These are phyloP conservation scores for Pseudofabraea citricarpa DNA, from an alignment of 2,329 filamentous ascomycete genomes.

Conservation along the genomic window DNA sequence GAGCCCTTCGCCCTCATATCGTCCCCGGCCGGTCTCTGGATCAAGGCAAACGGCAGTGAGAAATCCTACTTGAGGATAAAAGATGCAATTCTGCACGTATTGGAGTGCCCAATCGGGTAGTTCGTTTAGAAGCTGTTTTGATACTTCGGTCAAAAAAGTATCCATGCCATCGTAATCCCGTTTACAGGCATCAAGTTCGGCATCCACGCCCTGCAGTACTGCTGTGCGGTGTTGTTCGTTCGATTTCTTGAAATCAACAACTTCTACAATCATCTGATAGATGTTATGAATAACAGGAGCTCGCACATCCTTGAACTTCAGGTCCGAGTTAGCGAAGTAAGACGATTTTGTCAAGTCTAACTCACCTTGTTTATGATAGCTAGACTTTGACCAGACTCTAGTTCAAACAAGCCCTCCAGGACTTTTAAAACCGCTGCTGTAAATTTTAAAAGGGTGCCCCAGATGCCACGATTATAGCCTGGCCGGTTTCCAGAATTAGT, in stretches of 20 bases:
- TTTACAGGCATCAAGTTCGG: constrained; percentile 73
- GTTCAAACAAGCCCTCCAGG: constrained; percentile 54
- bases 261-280: constrained; percentile 66
- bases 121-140: constrained; percentile 54
- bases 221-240: constrained; percentile 63
- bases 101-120: constrained; percentile 55
- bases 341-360: too few species aligned
- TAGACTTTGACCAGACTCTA: constrained; percentile 48
- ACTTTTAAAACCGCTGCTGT: constrained; percentile 67
- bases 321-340: too few species aligned
- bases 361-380: constrained; percentile 48
- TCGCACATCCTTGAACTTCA: constrained; percentile 55
- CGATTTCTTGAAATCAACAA: constrained; percentile 77
- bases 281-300: constrained; percentile 55
- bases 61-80: constrained; percentile 89
- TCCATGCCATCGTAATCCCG: constrained; percentile 74
- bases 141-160: constrained; percentile 64
- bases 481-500: constrained; percentile 41
- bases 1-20: constrained; percentile 57
- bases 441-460: constrained; percentile 70
- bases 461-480: constrained; percentile 60
- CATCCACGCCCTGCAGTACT: constrained; percentile 67
- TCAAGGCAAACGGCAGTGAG: constrained; percentile 69
- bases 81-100: constrained; percentile 70
- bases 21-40: constrained; percentile 48